These are phyloP conservation scores for Rutstroemia sydowiana DNA, from an alignment of 2,329 filamentous ascomycete species.

Conservation along the genomic window DNA sequence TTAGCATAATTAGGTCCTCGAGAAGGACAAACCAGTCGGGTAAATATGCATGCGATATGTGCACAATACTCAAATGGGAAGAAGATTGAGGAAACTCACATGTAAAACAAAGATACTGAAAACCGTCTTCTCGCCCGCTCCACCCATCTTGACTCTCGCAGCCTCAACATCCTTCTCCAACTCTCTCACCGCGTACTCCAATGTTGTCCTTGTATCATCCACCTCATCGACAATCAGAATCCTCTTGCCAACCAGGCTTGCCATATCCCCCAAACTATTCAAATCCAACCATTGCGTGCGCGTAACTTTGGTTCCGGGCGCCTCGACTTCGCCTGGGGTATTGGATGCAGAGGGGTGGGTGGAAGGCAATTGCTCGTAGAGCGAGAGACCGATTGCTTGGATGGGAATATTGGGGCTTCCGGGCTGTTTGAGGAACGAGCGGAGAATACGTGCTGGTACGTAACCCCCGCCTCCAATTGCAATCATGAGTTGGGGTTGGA, in stretches of 20 bases:
- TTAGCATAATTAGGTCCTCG: not conserved
- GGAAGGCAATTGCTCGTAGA: slow-evolving; percentile 75
- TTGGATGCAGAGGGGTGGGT: slow-evolving; percentile 44
- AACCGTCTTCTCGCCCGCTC: slow-evolving; percentile 68
- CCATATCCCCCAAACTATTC: slow-evolving; percentile 72
- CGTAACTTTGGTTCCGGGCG: slow-evolving; percentile 85
- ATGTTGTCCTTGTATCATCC: slow-evolving; percentile 87
- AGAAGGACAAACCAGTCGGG: not conserved
- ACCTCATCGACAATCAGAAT: slow-evolving; percentile 93
- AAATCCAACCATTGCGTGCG: slow-evolving; percentile 98
- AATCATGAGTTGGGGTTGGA: slow-evolving; percentile 94
- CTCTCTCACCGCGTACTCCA: slow-evolving; percentile 90
- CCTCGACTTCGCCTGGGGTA: slow-evolving; percentile 47
- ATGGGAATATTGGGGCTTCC: slow-evolving; percentile 93
- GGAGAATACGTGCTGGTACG: slow-evolving; percentile 91
- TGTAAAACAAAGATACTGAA: slow-evolving; percentile 96
- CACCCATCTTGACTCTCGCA: slow-evolving; percentile 67
- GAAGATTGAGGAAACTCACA: slow-evolving; percentile 37
- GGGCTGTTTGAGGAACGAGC: slow-evolving; percentile 90
- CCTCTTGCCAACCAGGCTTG: slow-evolving; percentile 83
- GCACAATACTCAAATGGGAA: not conserved
- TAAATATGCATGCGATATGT: not conserved
- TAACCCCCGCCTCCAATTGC: slow-evolving; percentile 97
- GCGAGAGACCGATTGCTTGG: slow-evolving; percentile 94
- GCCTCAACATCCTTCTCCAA: slow-evolving; percentile 88